Conservation (phyloP, 2,329 filamentous ascomycete genomes). For the Ophiosphaerella herpotricha region DNA sequence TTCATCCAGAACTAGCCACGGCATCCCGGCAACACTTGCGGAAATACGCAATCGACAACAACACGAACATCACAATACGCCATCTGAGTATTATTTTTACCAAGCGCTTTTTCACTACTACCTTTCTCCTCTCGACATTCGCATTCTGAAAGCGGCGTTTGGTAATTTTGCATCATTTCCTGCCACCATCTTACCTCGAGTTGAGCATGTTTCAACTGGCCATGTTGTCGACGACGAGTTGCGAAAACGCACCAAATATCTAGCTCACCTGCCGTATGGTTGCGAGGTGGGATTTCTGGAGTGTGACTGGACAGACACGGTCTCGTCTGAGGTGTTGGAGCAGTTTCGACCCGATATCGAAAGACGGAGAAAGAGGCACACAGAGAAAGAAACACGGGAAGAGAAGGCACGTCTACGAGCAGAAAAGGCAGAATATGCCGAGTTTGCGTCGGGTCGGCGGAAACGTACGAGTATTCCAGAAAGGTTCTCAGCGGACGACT, state of each 20-base stretch:
- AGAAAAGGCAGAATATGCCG: conserved; percentile 76
- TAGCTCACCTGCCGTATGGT: conserved; percentile 84
- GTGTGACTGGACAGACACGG: conserved; percentile 93
- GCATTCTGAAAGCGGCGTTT: conserved; percentile 88
- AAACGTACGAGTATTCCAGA: conserved; percentile 61
- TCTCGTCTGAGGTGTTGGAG: conserved; percentile 73
- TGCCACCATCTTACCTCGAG: conserved; percentile 80
- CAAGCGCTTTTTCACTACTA: conserved; percentile 86
- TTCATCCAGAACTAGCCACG: conserved; percentile 34
- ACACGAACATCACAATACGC: conserved; percentile 51
- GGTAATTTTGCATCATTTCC: conserved; percentile 82
- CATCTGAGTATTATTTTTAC: conserved; percentile 80
- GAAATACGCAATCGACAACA: conserved; percentile 52
- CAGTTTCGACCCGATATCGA: conserved; percentile 78
- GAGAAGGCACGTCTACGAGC: conserved; percentile 83
- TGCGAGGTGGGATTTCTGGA: conserved; percentile 90
- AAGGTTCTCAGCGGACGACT: conserved; percentile 56
- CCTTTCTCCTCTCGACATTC: conserved; percentile 86
- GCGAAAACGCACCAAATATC: conserved; percentile 82
- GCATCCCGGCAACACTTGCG: conserved; percentile 50
- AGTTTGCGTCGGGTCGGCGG: conserved; percentile 68
- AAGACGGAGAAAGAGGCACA: conserved; percentile 73
- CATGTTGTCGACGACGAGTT: conserved; percentile 86
- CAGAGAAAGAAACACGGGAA: conserved; percentile 82
- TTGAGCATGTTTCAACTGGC: conserved; percentile 87